Base-by-base conservation (phyloP, 2,329 filamentous ascomycete genomes). In the Fusarium newnesense region DNA sequence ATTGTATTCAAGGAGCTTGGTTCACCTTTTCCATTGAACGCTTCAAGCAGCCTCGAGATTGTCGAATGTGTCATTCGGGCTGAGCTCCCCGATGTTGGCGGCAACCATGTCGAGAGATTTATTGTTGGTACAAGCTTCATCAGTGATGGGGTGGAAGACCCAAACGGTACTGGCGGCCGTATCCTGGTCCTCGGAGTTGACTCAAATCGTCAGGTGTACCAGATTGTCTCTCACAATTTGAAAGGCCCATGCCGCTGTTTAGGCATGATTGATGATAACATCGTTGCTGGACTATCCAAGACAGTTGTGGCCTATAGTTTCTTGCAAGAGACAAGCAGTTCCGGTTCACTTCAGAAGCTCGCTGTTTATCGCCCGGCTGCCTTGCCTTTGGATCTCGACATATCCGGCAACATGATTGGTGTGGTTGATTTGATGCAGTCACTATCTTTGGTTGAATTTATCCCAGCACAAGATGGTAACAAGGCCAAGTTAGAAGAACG, bases 371-470 rank as follows among this genome's bases (percentile, higher is more conserved):
- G 95, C 18, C 93, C 94, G 4, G 90, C 94, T 5, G 97, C 95
- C 0, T 93, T 94, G 37, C 95, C 96, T 0, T 90, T 97, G 21
- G 94, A 96, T 74, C 81, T 98, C 11, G 90, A 92, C 15, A 88
- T 98, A 19, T 89, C 90, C 3, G 93, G 89, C 2, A 91, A 92
- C 74, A 86, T 89, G 30, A 95, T 99, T 70, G 94, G 93, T 1
- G 91, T 98, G 15, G 93, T 92, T 1, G 96, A 99, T 79, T 84
- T 99, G 50, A 98, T 97, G 93, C 98, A 98, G 83, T 97, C 94
- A 4, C 86, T 97, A 30, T 91, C 93, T 3, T 84, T 98, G 10
- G 85, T 98, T 13, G 87, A 96, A 78, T 96, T 92, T 78, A 85
- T 87, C 1, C 87, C 87, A 6, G 87, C 90, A 5, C 81, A 86